Conservation (phyloP, 148 eudicot species). For the Mesembryanthemum crystallinum region DNA sequence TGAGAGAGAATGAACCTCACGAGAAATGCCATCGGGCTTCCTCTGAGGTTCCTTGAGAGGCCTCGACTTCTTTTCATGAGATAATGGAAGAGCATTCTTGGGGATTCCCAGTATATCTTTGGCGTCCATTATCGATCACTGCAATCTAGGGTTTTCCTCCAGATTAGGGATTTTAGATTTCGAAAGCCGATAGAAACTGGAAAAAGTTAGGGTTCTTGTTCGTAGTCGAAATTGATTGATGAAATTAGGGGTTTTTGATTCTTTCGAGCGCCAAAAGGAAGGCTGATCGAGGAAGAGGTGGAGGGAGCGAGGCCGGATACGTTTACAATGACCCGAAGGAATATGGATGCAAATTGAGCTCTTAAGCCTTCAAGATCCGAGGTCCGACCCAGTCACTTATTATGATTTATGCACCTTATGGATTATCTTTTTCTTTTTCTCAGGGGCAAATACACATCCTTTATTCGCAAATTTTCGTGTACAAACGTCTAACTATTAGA, state of each 20-base stretch:
- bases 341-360: background rate
- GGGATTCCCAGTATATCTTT: conserved; percentile 84
- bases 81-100: conserved; percentile 38
- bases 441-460: too few relatives aligned
- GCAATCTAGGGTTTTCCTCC: conserved; percentile 38
- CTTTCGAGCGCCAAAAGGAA: conserved; percentile 27
- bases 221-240: background rate
- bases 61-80: conserved; percentile 70
- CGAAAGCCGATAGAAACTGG: too few relatives aligned
- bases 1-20: conserved; percentile 45
- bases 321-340: background rate
- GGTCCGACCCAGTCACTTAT: too few relatives aligned
- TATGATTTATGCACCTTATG: too few relatives aligned
- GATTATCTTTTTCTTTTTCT: too few relatives aligned
- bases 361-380: too few relatives aligned
- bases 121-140: conserved; percentile 59
- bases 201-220: conserved; percentile 3
- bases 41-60: conserved; percentile 83
- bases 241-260: conserved; percentile 15
- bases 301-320: background rate
- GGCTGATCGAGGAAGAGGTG: background rate
- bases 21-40: conserved; percentile 90
- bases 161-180: too few relatives aligned
- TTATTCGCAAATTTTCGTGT: too few relatives aligned
- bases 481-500: too few relatives aligned